Conservation (phyloP, 495 filamentous ascomycete species). For the Talaromyces liani region DNA sequence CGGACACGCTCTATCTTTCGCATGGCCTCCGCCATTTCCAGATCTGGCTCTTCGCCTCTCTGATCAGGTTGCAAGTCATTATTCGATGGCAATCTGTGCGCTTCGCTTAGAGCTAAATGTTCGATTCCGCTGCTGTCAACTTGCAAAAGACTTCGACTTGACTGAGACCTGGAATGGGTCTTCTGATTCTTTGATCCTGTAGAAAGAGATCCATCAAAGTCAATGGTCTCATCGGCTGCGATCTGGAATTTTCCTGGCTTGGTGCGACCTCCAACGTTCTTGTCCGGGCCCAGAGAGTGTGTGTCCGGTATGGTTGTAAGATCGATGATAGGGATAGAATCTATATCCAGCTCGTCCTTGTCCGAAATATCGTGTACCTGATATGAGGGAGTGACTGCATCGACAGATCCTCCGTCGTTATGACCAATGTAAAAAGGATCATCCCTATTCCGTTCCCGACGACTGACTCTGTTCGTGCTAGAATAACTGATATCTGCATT, state of each 20-base stretch:
- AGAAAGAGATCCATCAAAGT: constrained; percentile 14
- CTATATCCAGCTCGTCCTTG: constrained; percentile 73
- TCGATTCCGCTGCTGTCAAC: constrained; percentile 79
- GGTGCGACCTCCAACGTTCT: constrained; percentile 1
- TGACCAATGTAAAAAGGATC: constrained; percentile 90
- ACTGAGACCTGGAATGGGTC: constrained; percentile 26
- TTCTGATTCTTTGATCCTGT: constrained; percentile 9
- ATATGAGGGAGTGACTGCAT: constrained; percentile 61
- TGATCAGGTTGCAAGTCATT: constrained; percentile 9
- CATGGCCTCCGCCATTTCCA: constrained; percentile 77
- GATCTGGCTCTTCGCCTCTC: constrained; percentile 54
- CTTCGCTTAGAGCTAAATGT: constrained; percentile 51
- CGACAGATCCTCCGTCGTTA: constrained; percentile 35
- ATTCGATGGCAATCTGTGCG: constrained; percentile 17
- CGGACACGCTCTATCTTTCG: constrained; percentile 77
- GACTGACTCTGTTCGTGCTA: constrained; percentile 44
- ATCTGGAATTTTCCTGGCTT: constrained; percentile 46
- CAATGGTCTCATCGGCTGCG: constrained; percentile 51
- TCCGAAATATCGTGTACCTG: constrained; percentile 61
- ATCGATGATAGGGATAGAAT: constrained; percentile 91
- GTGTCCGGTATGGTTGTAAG: constrained; percentile 53
- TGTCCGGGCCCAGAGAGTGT: constrained; percentile 7
- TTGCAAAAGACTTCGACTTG: constrained; percentile 57
- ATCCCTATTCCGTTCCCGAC: constrained; percentile 73
- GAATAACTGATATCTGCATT: background rate